These are phyloP conservation scores for Lojkania enalia DNA, from an alignment of 2,329 filamentous ascomycete genomes.

Conservation along the genomic window DNA sequence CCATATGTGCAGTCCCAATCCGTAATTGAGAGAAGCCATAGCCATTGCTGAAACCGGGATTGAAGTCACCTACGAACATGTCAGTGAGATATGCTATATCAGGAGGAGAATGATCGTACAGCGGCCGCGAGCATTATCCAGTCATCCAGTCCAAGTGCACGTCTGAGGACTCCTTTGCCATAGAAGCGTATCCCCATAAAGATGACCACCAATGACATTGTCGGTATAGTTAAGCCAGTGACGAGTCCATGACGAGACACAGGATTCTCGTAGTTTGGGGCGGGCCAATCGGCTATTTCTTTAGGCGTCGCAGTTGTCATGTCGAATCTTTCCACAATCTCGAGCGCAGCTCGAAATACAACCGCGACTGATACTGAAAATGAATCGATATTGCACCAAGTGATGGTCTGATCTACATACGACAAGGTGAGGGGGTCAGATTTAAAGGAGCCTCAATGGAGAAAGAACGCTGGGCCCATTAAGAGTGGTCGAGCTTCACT, in stretches of 20 bases:
- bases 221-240: conserved; percentile 21
- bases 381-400: background rate
- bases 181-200: conserved; percentile 25
- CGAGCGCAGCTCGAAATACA: background rate
- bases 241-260: conserved; percentile 22
- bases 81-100: background rate
- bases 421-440: no score
- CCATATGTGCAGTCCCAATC: conserved; percentile 31
- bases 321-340: background rate
- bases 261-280: conserved; percentile 30
- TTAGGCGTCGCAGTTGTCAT: conserved; percentile 15
- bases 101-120: conserved; percentile 13
- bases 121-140: conserved; percentile 30
- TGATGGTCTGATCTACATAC: background rate
- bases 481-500: no score
- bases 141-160: conserved; percentile 28
- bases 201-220: conserved; percentile 21
- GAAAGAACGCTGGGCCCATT: background rate
- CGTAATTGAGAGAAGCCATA: conserved; percentile 22
- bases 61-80: conserved; percentile 15
- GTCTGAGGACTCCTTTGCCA: conserved; percentile 25
- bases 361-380: background rate
- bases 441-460: background rate
- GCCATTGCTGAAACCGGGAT: conserved; percentile 25
- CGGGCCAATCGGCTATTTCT: conserved; percentile 25